These are phyloP conservation scores for Phytophthora kernoviae DNA, from an alignment of 352 stramenopile genomes.

Conservation along the genomic window DNA sequence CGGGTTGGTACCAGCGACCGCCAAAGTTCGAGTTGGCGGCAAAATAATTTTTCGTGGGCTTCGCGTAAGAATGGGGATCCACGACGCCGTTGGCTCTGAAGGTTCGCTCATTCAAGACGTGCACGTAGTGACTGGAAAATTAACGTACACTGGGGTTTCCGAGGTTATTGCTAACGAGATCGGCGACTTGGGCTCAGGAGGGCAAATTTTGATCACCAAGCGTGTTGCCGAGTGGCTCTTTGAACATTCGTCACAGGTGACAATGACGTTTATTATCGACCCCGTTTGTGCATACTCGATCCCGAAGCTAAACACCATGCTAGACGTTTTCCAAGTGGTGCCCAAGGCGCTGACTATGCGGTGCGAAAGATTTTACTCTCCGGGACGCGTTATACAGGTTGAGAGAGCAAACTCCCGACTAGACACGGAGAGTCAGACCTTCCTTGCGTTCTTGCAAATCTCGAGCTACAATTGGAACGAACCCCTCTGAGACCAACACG, in stretches of 20 bases:
- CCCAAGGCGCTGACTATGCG: conserved; percentile 26
- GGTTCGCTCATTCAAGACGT: conserved; percentile 35
- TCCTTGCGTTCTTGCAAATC: conserved; percentile 22
- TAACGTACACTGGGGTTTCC: conserved; percentile 49
- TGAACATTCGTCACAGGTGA: conserved; percentile 20
- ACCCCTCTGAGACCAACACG: no score
- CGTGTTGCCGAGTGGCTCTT: conserved; percentile 45
- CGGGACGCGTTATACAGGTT: conserved; percentile 18
- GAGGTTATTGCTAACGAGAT: conserved; percentile 59
- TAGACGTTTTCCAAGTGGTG: conserved; percentile 44
- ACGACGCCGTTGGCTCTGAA: conserved; percentile 39
- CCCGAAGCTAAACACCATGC: conserved; percentile 24
- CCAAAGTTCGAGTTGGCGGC: conserved; percentile 28
- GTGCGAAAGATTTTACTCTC: conserved; percentile 21
- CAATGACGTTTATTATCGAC: conserved; percentile 29
- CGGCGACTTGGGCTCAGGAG: conserved; percentile 48
- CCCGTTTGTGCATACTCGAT: conserved; percentile 38
- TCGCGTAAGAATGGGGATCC: conserved; percentile 55
- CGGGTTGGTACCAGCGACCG: conserved; percentile 40
- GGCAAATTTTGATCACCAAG: conserved; percentile 57
- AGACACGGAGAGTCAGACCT: conserved; percentile 12
- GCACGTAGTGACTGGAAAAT: conserved; percentile 48
- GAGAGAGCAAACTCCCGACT: conserved; percentile 17
- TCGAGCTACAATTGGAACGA: conserved; percentile 1
- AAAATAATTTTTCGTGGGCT: conserved; percentile 46